A percentile compares a stretch with the other conserved stretches of the same genome.
These are phyloP conservation scores for Jimgerdemannia lactiflua DNA, from an alignment of 192 early-diverging fungal species.

Conservation along the genomic window DNA sequence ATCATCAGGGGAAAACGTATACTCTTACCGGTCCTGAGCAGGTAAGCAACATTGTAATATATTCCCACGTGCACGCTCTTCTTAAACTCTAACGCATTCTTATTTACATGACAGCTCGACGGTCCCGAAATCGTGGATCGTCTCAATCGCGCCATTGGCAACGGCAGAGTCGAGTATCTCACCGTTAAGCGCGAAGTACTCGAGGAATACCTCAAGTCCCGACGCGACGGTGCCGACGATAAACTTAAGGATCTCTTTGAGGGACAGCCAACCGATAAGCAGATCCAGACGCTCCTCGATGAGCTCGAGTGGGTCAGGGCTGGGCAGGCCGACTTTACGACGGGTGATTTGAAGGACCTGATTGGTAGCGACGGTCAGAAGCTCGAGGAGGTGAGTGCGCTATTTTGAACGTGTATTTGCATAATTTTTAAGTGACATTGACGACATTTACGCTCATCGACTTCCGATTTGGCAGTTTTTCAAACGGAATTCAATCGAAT, in stretches of 20 bases:
- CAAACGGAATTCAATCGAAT: background rate
- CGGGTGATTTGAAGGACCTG: background rate
- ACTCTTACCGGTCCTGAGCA: background rate
- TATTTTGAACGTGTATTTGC: background rate
- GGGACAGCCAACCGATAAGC: background rate
- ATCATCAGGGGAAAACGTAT: background rate
- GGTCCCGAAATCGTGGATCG: background rate
- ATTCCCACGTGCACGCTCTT: background rate
- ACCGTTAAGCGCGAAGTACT: background rate
- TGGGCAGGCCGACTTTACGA: background rate
- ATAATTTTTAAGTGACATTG: background rate
- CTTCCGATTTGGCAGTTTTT: background rate
- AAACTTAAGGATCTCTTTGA: background rate
- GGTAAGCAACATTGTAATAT: background rate
- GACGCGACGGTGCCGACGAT: background rate
- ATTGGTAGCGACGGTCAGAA: background rate
- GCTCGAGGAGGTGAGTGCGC: background rate
- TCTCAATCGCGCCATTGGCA: background rate
- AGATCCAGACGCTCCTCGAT: background rate
- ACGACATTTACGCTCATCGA: background rate
- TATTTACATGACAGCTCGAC: background rate
- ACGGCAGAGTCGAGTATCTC: background rate
- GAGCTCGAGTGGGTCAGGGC: background rate
- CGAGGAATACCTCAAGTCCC: background rate
- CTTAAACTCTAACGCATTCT: too few relatives aligned